Evolutionary conservation across 139 green algal species (phyloP), one percentile per base, ranked within the genome.

Genomic region (Limnomonas spitsbergensis): DNA sequence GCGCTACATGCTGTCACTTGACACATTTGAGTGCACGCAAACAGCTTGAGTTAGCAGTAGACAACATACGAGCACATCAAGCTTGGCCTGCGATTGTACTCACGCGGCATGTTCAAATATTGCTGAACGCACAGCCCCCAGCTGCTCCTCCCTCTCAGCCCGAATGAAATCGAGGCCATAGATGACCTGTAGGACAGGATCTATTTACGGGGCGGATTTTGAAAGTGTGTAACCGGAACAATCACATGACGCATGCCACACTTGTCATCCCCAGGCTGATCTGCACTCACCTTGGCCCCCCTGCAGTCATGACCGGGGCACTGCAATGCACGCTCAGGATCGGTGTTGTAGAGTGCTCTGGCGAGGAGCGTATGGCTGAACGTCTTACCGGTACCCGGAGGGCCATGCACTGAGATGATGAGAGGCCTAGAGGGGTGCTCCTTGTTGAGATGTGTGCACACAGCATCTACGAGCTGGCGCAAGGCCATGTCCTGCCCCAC

Each of bases 381-480:
- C 0, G 90, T 95, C 86, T 98, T 98, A 61, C 94, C 94, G 9
- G 97, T 92, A 6, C 94, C 94, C 1, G 94, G 94, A 2, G 92
- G 90, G 0, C 94, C 94, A 77, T 98, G 94, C 2, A 94, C 80
- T 0, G 86, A 93, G 4, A 97, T 80, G 27, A 98, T 86, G 0
- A 98, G 85, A 7, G 94, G 94, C 54, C 92, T 93, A 39, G 34
- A 20, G 26, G 80, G 86, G 38, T 82, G 37, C 3, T 24, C 26
- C 14, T 83, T 29, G 1, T 67, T 29, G 9, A 97, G 31, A 81
- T 97, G 92, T 47, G 94, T 88, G 84, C 94, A 97, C 2, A 97
- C 80, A 0, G 90, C 89, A 56, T 95, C 89, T 0, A 81, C 80
- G 0, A 93, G 69, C 36, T 92, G 85, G 0, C 35, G 14, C 0